Conservation (phyloP, 768 basidiomycete genomes). For the Lactarius tabidus region DNA sequence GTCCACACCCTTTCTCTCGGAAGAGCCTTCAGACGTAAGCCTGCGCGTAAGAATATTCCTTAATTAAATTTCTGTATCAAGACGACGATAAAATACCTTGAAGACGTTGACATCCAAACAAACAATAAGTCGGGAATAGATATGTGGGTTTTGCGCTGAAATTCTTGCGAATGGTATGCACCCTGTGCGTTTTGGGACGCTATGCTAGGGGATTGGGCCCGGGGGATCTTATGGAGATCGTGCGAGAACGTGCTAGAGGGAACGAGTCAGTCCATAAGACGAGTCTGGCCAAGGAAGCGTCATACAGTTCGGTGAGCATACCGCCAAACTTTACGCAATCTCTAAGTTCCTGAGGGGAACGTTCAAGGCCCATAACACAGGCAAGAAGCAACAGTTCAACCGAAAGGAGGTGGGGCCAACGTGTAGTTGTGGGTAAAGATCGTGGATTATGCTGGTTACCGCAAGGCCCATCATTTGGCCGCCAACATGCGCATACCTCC, state of each 20-base stretch:
- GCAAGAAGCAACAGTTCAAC: not conserved
- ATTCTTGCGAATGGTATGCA: not conserved
- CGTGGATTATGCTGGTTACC: constrained; percentile 15
- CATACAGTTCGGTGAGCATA: constrained; percentile 10
- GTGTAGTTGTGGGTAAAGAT: constrained; percentile 1
- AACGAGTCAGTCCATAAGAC: not conserved
- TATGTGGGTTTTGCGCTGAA: not conserved
- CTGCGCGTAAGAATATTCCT: not conserved
- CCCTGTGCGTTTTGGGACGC: constrained; percentile 13
- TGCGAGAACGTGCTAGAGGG: constrained; percentile 11
- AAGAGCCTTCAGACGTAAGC: constrained; percentile 17
- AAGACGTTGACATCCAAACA: constrained; percentile 13
- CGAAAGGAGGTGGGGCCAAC: constrained; percentile 18
- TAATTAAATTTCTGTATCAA: not conserved
- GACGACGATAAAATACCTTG: constrained; percentile 10
- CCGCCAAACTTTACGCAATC: constrained; percentile 11
- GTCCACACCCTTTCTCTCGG: constrained; percentile 15
- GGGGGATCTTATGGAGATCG: constrained; percentile 4
- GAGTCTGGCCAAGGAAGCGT: not conserved
- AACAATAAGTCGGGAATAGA: not conserved
- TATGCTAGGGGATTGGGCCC: constrained; percentile 3
- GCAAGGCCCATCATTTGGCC: constrained; percentile 12
- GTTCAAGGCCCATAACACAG: not conserved
- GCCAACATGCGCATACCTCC: constrained; percentile 10
- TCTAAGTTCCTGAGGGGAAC: constrained; percentile 11